These are phyloP conservation scores for Lactarius hatsudake DNA, from an alignment of 768 basidiomycete genomes.

Conservation along the genomic window DNA sequence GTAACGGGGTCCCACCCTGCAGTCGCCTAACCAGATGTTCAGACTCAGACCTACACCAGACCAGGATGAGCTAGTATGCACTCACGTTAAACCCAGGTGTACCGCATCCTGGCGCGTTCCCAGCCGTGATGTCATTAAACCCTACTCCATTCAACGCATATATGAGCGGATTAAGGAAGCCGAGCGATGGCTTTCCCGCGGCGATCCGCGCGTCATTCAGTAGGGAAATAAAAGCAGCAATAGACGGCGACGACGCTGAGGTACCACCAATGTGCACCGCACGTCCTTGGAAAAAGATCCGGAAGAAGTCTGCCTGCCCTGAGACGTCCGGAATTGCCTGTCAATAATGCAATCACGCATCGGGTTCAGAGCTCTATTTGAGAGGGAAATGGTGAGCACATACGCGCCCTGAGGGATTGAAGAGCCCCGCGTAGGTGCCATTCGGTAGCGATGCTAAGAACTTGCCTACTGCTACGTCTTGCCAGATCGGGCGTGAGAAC, in stretches of 20 bases:
- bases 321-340: slow-evolving; percentile 62
- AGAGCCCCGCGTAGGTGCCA: slow-evolving; percentile 52
- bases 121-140: slow-evolving; percentile 55
- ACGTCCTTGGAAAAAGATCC: slow-evolving; percentile 41
- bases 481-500: slow-evolving; percentile 54
- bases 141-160: slow-evolving; percentile 43
- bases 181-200: slow-evolving; percentile 44
- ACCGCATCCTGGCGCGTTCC: slow-evolving; percentile 56
- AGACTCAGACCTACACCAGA: background rate
- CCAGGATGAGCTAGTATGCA: slow-evolving; percentile 19
- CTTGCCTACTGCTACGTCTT: slow-evolving; percentile 40
- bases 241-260: slow-evolving; percentile 57
- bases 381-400: background rate
- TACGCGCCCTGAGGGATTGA: slow-evolving; percentile 56
- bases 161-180: slow-evolving; percentile 64
- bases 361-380: background rate
- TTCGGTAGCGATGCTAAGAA: slow-evolving; percentile 46
- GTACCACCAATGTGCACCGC: slow-evolving; percentile 48
- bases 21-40: slow-evolving; percentile 39
- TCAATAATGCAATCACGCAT: background rate
- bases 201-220: slow-evolving; percentile 56
- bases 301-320: slow-evolving; percentile 48
- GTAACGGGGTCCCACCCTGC: slow-evolving; percentile 60
- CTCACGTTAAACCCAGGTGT: slow-evolving; percentile 64
- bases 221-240: slow-evolving; percentile 46